Percentiles rank a stretch among this genome's conserved stretches.
Evolutionary conservation across 1,139 yeast species (phyloP).

Genomic region (Sugiyamaella xylanicola): DNA sequence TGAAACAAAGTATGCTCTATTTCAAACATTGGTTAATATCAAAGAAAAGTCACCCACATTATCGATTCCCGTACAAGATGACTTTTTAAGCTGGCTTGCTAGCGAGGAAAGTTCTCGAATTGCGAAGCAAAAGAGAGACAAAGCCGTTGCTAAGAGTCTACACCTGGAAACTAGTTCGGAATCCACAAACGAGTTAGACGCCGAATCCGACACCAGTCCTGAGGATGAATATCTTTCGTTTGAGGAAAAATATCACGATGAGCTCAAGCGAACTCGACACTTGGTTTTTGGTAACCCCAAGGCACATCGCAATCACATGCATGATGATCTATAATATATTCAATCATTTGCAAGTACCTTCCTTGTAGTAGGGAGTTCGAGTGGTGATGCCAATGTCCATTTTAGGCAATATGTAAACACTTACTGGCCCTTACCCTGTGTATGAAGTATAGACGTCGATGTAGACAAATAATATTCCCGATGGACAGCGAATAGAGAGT

Average conservation of each 20-base stretch:
- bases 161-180: no score
- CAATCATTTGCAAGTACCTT: not conserved
- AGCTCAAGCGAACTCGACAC: conserved; percentile 56
- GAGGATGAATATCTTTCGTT: conserved; percentile 40
- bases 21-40: conserved; percentile 36
- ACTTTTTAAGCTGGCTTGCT: conserved; percentile 64
- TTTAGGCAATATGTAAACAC: conserved; percentile 11
- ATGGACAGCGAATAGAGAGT: no score
- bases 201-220: conserved; percentile 33
- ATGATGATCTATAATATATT: conserved; percentile 52
- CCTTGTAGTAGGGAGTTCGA: not conserved
- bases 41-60: conserved; percentile 28
- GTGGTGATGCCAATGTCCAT: not conserved
- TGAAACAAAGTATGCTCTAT: conserved; percentile 22
- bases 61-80: conserved; percentile 31
- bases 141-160: not conserved
- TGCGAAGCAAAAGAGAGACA: not conserved
- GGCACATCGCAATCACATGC: conserved; percentile 55
- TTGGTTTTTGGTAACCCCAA: conserved; percentile 76
- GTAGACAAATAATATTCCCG: no score
- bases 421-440: not conserved
- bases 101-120: conserved; percentile 43
- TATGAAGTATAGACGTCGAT: no score
- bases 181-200: no score
- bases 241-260: conserved; percentile 30